Percentiles rank a stretch among this genome's conserved stretches.
Evolutionary conservation across 202 grass and related monocot genomes (phyloP).

Genomic region (Schoenoplectus triqueter): DNA sequence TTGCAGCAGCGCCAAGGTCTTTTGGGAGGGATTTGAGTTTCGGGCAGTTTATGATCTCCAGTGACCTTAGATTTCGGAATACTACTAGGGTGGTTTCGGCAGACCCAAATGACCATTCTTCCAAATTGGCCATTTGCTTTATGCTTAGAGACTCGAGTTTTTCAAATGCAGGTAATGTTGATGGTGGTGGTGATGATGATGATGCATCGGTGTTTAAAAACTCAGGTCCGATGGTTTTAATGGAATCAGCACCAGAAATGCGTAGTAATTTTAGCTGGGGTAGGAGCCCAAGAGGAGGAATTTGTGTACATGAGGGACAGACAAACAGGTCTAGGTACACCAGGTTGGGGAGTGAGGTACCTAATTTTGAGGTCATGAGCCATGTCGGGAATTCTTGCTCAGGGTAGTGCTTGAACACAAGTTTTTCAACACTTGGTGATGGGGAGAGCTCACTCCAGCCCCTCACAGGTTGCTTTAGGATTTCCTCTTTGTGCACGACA

Average conservation of each 20-base stretch:
- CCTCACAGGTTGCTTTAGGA: slow-evolving; percentile 52
- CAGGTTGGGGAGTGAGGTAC: slow-evolving; percentile 56
- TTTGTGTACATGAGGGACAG: slow-evolving; percentile 53
- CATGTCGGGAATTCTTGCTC: slow-evolving; percentile 67
- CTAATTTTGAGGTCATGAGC: slow-evolving; percentile 61
- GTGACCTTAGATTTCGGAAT: slow-evolving; percentile 64
- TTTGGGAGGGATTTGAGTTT: slow-evolving; percentile 83
- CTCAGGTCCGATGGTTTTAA: slow-evolving; percentile 64
- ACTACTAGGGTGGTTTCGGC: slow-evolving; percentile 43
- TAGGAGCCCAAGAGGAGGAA: slow-evolving; percentile 70
- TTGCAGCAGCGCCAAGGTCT: slow-evolving; percentile 50
- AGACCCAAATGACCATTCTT: slow-evolving; percentile 63
- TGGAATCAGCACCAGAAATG: slow-evolving; percentile 57
- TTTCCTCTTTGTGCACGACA: slow-evolving; percentile 42
- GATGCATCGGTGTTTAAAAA: slow-evolving; percentile 52
- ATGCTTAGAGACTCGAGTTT: slow-evolving; percentile 69
- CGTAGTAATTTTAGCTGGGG: slow-evolving; percentile 62
- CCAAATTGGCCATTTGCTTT: slow-evolving; percentile 67
- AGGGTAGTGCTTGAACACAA: slow-evolving; percentile 61
- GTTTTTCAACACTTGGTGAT: slow-evolving; percentile 56
- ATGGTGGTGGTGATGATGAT: slow-evolving; percentile 17
- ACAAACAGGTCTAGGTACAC: slow-evolving; percentile 58
- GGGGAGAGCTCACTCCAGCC: slow-evolving; percentile 70
- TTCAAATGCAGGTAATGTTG: slow-evolving; percentile 51
- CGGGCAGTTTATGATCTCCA: slow-evolving; percentile 64